phyloP scores from a whole-genome alignment of 2,329 filamentous ascomycete species.

The Alternaria panax region DNA sequence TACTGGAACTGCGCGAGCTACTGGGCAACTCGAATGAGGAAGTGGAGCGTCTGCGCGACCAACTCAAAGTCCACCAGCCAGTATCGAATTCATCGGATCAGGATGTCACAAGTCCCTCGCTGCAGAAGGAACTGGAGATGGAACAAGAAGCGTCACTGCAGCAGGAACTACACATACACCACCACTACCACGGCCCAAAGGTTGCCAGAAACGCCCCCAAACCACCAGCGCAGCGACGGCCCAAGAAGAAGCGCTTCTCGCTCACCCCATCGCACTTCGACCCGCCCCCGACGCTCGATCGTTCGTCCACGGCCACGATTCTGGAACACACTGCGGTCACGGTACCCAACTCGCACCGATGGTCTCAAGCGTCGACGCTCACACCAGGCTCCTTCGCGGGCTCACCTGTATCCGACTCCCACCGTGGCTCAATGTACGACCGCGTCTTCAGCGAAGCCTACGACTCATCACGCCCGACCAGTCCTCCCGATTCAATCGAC shows the following conservation, averaged over 20 bases:
- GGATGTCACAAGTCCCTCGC: constrained; percentile 54
- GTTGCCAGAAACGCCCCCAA: constrained; percentile 56
- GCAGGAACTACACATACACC: constrained; percentile 84
- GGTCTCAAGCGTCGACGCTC: constrained; percentile 71
- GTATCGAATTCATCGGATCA: constrained; percentile 48
- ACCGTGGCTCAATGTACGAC: constrained; percentile 80
- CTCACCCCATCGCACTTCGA: constrained; percentile 63
- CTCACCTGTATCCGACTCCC: constrained; percentile 77
- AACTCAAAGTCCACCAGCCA: constrained; percentile 81
- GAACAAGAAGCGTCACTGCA: constrained; percentile 38
- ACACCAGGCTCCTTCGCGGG: constrained; percentile 77
- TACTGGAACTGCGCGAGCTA: constrained; percentile 90
- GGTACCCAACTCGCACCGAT: constrained; percentile 64
- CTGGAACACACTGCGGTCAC: constrained; percentile 70
- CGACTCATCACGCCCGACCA: constrained; percentile 77
- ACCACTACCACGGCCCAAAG: constrained; percentile 78
- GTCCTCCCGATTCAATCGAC: constrained; percentile 74
- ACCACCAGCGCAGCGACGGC: constrained; percentile 59
- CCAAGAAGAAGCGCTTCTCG: constrained; percentile 73
- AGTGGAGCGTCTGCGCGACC: constrained; percentile 84
- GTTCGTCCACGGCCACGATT: constrained; percentile 63
- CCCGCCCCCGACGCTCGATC: constrained; percentile 51
- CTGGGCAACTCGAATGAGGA: constrained; percentile 92
- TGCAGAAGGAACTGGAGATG: constrained; percentile 74
- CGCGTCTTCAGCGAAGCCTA: constrained; percentile 65